phyloP scores from a whole-genome alignment of 805 yeast genomes.

The Sugiyamaella chiloensis region DNA sequence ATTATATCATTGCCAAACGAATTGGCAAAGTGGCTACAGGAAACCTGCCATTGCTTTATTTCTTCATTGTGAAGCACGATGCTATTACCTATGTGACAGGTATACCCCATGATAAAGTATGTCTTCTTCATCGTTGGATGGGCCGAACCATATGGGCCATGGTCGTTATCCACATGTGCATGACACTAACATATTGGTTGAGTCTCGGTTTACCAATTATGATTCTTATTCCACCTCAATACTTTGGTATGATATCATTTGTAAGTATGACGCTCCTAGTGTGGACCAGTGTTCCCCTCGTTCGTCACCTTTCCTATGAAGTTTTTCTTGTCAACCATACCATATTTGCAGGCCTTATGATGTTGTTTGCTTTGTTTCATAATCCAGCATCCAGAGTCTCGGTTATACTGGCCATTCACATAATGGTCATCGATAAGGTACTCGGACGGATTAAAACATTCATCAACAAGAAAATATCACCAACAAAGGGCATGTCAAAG shows the following conservation, averaged over 20 bases:
- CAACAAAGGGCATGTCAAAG: slow-evolving; percentile 39
- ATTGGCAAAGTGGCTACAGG: slow-evolving; percentile 41
- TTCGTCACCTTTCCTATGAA: slow-evolving; percentile 43
- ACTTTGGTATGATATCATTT: slow-evolving; percentile 49
- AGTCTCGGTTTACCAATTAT: slow-evolving; percentile 37
- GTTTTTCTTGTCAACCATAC: slow-evolving; percentile 45
- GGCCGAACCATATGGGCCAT: slow-evolving; percentile 40
- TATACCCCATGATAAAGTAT: slow-evolving; percentile 40
- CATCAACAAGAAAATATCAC: slow-evolving; percentile 37
- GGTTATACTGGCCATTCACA: slow-evolving; percentile 42
- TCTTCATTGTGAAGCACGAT: slow-evolving; percentile 42
- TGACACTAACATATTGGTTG: slow-evolving; percentile 42
- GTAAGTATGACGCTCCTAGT: slow-evolving; percentile 38
- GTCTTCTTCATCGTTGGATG: slow-evolving; percentile 44
- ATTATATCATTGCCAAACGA: slow-evolving; percentile 43
- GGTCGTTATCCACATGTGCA: slow-evolving; percentile 38
- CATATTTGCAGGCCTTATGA: slow-evolving; percentile 41
- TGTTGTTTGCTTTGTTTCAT: slow-evolving; percentile 43
- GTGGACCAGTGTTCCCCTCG: slow-evolving; percentile 37
- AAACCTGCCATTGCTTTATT: slow-evolving; percentile 39
- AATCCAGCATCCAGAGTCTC: slow-evolving; percentile 36
- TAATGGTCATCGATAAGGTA: slow-evolving; percentile 42
- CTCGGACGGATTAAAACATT: slow-evolving; percentile 32
- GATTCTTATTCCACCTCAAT: slow-evolving; percentile 47
- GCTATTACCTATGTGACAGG: slow-evolving; percentile 41